Evolutionary conservation across 2,329 filamentous ascomycete species (phyloP).

Genomic region (Pezicula neosporulosa): DNA sequence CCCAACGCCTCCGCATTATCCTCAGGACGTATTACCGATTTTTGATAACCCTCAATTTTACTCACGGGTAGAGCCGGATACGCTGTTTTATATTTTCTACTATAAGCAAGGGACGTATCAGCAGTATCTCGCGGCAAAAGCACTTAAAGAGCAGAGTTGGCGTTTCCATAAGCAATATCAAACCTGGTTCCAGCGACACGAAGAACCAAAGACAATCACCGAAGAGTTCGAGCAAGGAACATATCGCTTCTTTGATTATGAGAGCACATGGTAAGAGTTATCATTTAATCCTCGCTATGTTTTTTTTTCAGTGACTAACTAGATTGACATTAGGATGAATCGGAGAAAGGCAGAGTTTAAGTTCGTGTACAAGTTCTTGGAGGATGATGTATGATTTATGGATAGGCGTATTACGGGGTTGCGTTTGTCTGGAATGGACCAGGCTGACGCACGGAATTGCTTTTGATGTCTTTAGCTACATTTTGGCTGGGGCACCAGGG

Average conservation of each 20-base stretch:
- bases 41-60: conserved; percentile 91
- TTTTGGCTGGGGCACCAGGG: conserved; percentile 33
- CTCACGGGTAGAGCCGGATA: conserved; percentile 87
- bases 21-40: conserved; percentile 85
- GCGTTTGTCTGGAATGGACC: conserved; percentile 10
- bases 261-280: conserved; percentile 84
- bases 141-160: conserved; percentile 98
- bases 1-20: conserved; percentile 79
- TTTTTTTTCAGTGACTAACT: conserved; percentile 8
- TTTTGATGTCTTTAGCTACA: conserved; percentile 26
- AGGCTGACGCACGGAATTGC: conserved; percentile 57
- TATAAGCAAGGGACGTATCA: conserved; percentile 96
- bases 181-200: conserved; percentile 98
- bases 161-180: conserved; percentile 99
- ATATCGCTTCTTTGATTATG: conserved; percentile 99
- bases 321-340: conserved; percentile 74
- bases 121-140: conserved; percentile 91
- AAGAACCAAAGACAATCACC: conserved; percentile 97
- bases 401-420: conserved; percentile 50
- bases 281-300: conserved; percentile 1
- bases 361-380: conserved; percentile 96
- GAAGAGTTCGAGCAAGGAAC: conserved; percentile 99
- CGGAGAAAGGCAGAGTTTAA: conserved; percentile 96
- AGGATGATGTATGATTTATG: conserved; percentile 74
- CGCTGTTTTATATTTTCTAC: conserved; percentile 98